phyloP scores from a whole-genome alignment of 495 filamentous ascomycete genomes.

The Rhypophila decipiens region DNA sequence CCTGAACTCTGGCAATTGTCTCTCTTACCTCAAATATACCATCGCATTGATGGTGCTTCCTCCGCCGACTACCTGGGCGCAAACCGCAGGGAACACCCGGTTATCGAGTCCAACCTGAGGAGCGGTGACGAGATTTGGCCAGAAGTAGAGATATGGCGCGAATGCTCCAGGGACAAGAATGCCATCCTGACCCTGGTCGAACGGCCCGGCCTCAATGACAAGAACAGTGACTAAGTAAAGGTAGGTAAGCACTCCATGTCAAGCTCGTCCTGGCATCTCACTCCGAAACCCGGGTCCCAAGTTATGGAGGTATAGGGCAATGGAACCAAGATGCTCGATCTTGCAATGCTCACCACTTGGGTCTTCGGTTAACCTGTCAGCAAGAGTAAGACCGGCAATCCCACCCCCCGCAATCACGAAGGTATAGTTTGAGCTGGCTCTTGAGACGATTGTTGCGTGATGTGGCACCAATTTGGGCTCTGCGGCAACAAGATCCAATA shows the following conservation, averaged over 20 bases:
- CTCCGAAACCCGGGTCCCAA: too few species aligned
- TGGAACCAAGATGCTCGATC: constrained; percentile 12
- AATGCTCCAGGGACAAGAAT: constrained; percentile 21
- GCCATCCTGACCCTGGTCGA: constrained; percentile 21
- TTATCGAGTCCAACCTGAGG: constrained; percentile 21
- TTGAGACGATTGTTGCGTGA: constrained; percentile 21
- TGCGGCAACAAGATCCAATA: not conserved
- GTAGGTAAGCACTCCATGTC: not conserved
- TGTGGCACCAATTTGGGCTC: constrained; percentile 5
- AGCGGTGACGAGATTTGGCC: constrained; percentile 16
- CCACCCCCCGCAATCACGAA: constrained; percentile 47
- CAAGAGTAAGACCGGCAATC: constrained; percentile 41
- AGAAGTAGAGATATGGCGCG: constrained; percentile 22
- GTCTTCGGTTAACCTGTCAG: constrained; percentile 41
- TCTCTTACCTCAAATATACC: constrained; percentile 31
- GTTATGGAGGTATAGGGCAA: too few species aligned
- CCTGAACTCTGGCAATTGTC: too few species aligned
- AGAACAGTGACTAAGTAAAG: constrained; percentile 30
- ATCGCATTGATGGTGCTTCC: constrained; percentile 38
- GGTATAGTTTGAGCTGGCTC: constrained; percentile 28
- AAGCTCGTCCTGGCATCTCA: not conserved
- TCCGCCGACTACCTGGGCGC: constrained; percentile 35
- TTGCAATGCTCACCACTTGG: constrained; percentile 30
- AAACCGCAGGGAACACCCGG: constrained; percentile 12
- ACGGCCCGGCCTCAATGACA: constrained; percentile 37